A percentile compares a stretch with the other conserved stretches of the same genome.
Conservation (phyloP, 139 green algal genomes). For the Chlamydomonas eustigma region DNA sequence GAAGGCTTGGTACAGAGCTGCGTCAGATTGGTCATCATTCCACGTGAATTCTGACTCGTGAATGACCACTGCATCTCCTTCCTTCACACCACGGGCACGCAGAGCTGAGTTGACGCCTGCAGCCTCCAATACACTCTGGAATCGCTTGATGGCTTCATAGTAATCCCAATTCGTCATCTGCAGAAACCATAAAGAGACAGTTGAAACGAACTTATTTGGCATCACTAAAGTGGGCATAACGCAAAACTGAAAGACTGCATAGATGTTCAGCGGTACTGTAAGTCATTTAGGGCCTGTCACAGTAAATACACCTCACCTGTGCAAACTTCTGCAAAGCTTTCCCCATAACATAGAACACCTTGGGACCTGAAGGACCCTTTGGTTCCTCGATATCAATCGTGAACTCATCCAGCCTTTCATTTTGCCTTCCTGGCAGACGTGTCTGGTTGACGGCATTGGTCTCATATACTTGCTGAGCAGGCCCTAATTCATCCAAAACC, state of each 20-base stretch:
- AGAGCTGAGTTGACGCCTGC: slow-evolving; percentile 55
- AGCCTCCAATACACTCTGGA: slow-evolving; percentile 38
- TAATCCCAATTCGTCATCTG: slow-evolving; percentile 96
- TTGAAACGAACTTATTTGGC: too few relatives aligned
- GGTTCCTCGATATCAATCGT: slow-evolving; percentile 35
- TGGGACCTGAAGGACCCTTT: neutral
- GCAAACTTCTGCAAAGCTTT: slow-evolving; percentile 78
- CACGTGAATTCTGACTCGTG: slow-evolving; percentile 72
- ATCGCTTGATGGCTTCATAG: slow-evolving; percentile 75
- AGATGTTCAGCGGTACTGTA: too few relatives aligned
- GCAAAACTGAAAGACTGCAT: too few relatives aligned
- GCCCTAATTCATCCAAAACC: slow-evolving; percentile 57
- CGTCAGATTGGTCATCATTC: slow-evolving; percentile 54
- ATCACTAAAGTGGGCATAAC: too few relatives aligned
- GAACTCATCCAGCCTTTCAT: slow-evolving; percentile 70
- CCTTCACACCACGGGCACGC: slow-evolving; percentile 39
- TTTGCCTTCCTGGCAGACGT: slow-evolving; percentile 23
- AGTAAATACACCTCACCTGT: slow-evolving; percentile 43
- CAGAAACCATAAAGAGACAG: slow-evolving; percentile 51
- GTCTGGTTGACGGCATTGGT: slow-evolving; percentile 60
- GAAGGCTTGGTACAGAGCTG: slow-evolving; percentile 66
- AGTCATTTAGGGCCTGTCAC: too few relatives aligned
- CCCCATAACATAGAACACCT: slow-evolving; percentile 34
- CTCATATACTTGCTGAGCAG: slow-evolving; percentile 31
- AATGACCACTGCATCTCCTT: slow-evolving; percentile 76